Evolutionary conservation across 2,329 filamentous ascomycete genomes (phyloP).

Genomic region (Hymenoscyphus linearis): DNA sequence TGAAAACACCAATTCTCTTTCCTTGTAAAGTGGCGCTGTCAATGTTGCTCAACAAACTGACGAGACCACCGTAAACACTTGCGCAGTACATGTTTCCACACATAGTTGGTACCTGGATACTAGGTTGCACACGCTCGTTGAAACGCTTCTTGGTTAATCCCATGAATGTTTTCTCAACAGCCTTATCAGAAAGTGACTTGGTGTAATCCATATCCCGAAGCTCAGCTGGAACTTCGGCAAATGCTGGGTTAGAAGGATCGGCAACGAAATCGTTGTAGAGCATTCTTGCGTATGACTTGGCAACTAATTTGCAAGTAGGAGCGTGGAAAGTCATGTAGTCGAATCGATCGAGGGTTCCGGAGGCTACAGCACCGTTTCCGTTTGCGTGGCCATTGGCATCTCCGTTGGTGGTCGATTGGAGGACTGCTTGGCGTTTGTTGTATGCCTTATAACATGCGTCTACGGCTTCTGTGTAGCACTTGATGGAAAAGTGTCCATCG

Average conservation of each 20-base stretch:
- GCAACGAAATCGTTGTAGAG: constrained; percentile 81
- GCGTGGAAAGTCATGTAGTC: constrained; percentile 81
- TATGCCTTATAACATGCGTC: constrained; percentile 79
- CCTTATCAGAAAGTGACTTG: constrained; percentile 75
- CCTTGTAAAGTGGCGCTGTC: constrained; percentile 50
- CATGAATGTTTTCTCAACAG: constrained; percentile 84
- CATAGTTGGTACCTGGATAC: constrained; percentile 71
- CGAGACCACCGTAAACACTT: constrained; percentile 52
- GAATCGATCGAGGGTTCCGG: constrained; percentile 63
- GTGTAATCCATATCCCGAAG: constrained; percentile 74
- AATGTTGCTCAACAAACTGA: constrained; percentile 48
- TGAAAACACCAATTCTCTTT: constrained; percentile 54
- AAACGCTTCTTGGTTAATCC: constrained; percentile 77
- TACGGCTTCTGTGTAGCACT: constrained; percentile 75
- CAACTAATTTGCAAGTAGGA: constrained; percentile 80
- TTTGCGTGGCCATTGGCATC: constrained; percentile 51
- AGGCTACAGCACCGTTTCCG: constrained; percentile 30
- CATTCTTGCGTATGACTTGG: constrained; percentile 78
- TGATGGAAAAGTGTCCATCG: constrained; percentile 77
- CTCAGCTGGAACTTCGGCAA: constrained; percentile 71
- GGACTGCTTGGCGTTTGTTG: constrained; percentile 63
- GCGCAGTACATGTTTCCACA: constrained; percentile 63
- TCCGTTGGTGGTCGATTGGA: constrained; percentile 47
- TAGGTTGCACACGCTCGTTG: constrained; percentile 68
- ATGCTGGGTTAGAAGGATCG: constrained; percentile 61